Evolutionary conservation across 345 rosid genomes (phyloP).

Genomic region (Theobroma cacao): DNA sequence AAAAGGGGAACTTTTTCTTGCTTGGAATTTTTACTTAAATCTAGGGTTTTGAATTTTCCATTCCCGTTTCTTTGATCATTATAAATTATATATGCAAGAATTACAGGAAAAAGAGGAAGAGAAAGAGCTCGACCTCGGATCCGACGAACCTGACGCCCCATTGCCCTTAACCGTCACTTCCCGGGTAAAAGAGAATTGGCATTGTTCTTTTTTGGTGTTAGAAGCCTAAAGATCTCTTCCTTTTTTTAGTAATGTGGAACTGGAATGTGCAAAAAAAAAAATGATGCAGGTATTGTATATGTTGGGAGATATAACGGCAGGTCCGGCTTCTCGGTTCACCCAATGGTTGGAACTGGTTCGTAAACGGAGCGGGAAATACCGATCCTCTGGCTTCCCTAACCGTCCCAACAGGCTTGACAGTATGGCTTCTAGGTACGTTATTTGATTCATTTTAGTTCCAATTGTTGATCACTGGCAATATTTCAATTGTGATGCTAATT

Average conservation of each 20-base stretch:
- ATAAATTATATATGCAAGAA: slow-evolving; percentile 19
- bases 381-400: slow-evolving; percentile 86
- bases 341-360: slow-evolving; percentile 99
- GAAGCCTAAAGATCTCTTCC: background rate
- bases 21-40: background rate
- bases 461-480: background rate
- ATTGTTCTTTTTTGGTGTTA: background rate
- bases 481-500: background rate
- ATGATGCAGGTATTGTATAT: slow-evolving; percentile 77
- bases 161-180: slow-evolving; percentile 91
- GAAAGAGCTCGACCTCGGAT: slow-evolving; percentile 47
- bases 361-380: slow-evolving; percentile 74
- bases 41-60: background rate
- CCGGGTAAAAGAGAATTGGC: slow-evolving; percentile 47
- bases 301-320: slow-evolving; percentile 95
- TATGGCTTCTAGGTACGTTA: slow-evolving; percentile 42
- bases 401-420: slow-evolving; percentile 46
- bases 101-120: slow-evolving; percentile 68
- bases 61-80: background rate
- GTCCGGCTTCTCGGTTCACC: slow-evolving; percentile 74
- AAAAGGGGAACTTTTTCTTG: no score
- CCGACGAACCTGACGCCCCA: slow-evolving; percentile 66
- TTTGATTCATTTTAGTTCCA: background rate
- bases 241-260: background rate
- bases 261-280: background rate